Evolutionary conservation across 2,329 filamentous ascomycete species (phyloP), one percentile per base, ranked within the genome.

Genomic region (Curvularia sp.): DNA sequence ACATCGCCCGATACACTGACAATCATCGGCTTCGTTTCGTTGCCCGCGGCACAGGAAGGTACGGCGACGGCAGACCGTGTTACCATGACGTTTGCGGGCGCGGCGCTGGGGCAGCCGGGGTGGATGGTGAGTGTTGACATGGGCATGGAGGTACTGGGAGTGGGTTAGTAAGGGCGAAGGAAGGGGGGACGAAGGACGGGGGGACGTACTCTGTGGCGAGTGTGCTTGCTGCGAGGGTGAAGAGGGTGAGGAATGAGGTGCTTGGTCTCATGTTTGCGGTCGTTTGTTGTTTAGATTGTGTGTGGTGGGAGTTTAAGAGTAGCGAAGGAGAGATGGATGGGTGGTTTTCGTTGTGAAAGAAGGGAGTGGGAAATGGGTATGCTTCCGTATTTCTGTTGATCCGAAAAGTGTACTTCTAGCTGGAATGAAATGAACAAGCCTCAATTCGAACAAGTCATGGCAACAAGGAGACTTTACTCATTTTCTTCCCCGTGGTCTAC

Each of bases 1-100:
- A 33, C 30, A n/a, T 22, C 30, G 6, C 62, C 61, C 5, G 62
- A 50, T 55, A 66, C 61, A 26, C 48, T 62, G 46, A 70, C 35
- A 7, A 70, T 61, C 3, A 49, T 46, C 1, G 66, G 62, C 57
- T 67, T 69, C 0, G 67, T 70, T 4, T 41, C 55, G 49, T 70
- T 68, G 4, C 62, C 65, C 0, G 60, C 65, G 9, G 49, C 63
- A 39, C 67, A 70, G 15, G 55, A 53, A 1, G 65, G 66, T 1
- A 63, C 61, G 0, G 52, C 44, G 2, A 62, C 63, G 13, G 53
- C 49, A 10, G 66, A 66, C 35, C 65, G 59, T 3, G 63, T 69
- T 8, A 69, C 66, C 6, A 62, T 58, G 2, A 64, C 63, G 39
- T 69, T 62, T 3, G 64, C 48, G 6, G 61, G 57, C 4, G 64